phyloP scores from a whole-genome alignment of 169 alveolate species.

The Plasmodium billcollinsi region DNA sequence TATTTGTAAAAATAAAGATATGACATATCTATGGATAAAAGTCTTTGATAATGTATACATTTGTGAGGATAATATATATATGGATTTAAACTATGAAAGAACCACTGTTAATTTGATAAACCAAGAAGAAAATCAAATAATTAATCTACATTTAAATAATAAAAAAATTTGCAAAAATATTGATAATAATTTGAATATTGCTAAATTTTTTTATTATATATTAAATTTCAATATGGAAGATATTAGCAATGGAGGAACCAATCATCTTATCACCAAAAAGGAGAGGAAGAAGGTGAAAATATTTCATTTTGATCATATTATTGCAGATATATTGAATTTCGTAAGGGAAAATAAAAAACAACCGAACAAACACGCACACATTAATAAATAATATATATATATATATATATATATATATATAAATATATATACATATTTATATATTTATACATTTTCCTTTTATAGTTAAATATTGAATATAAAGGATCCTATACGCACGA shows the following conservation, averaged over 20 bases:
- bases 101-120: conserved; percentile 21
- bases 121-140: background rate
- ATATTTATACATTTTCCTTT: background rate
- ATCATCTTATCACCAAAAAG: conserved; percentile 18
- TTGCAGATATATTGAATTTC: conserved; percentile 47
- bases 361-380: background rate
- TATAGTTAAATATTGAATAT: conserved; percentile 57
- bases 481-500: conserved; percentile 68
- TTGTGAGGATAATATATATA: conserved; percentile 38
- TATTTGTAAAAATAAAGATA: conserved; percentile 45
- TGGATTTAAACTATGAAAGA: conserved; percentile 50
- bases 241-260: conserved; percentile 7
- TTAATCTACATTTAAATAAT: conserved; percentile 3
- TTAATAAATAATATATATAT: background rate
- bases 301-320: conserved; percentile 70
- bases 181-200: conserved; percentile 48
- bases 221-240: conserved; percentile 29
- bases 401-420: background rate
- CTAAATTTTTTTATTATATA: conserved; percentile 51
- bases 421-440: background rate
- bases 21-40: conserved; percentile 36
- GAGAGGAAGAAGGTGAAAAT: conserved; percentile 56
- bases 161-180: conserved; percentile 32
- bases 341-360: conserved; percentile 14
- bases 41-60: conserved; percentile 36